Conservation (phyloP, 768 basidiomycete species). For the Tricholoma bakamatsutake region DNA sequence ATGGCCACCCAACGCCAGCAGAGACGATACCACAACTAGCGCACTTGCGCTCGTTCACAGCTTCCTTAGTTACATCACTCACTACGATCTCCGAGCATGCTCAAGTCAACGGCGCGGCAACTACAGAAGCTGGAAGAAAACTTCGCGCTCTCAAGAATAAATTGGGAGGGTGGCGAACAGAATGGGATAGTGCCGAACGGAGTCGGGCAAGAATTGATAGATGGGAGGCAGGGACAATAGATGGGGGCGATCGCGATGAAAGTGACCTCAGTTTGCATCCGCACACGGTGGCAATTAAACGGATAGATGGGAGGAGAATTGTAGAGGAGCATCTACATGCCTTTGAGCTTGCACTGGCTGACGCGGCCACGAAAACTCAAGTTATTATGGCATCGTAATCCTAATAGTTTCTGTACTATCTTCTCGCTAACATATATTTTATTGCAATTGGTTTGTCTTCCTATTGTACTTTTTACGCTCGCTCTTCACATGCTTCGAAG, state of each 20-base stretch:
- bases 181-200: conserved; percentile 82
- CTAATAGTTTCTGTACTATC: conserved; percentile 11
- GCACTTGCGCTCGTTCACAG: conserved; percentile 67
- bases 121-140: conserved; percentile 81
- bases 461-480: background rate
- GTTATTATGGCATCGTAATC: conserved; percentile 73
- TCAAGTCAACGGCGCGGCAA: conserved; percentile 81
- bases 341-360: conserved; percentile 65
- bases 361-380: conserved; percentile 71
- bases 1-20: conserved; percentile 50
- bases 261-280: conserved; percentile 25
- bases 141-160: conserved; percentile 83
- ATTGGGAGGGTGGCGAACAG: conserved; percentile 70
- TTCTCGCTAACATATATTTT: conserved; percentile 6
- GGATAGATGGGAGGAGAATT: conserved; percentile 63
- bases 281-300: conserved; percentile 25
- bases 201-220: conserved; percentile 70
- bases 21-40: conserved; percentile 60
- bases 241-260: conserved; percentile 29
- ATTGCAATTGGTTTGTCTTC: background rate
- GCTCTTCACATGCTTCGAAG: background rate
- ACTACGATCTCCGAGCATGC: conserved; percentile 80
- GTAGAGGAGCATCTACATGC: conserved; percentile 77
- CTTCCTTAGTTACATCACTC: conserved; percentile 69
- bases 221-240: conserved; percentile 67